Percentiles rank a stretch among this genome's conserved stretches.
These are phyloP conservation scores for Hura crepitans DNA, from an alignment of 441 rosid species.

Conservation along the genomic window DNA sequence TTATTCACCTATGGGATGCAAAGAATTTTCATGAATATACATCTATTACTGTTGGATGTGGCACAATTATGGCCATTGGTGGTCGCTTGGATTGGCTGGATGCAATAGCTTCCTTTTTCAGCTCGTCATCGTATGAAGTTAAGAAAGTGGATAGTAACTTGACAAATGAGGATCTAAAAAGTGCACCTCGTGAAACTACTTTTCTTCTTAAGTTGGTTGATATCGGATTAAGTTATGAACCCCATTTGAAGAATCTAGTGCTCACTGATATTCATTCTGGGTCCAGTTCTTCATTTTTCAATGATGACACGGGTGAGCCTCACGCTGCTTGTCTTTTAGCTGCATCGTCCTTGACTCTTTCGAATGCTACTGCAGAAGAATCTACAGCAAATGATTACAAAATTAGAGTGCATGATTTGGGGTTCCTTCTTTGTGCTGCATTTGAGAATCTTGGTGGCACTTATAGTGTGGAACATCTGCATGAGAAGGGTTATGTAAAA, in stretches of 20 bases:
- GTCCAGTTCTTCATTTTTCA: conserved; percentile 30
- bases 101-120: conserved; percentile 67
- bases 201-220: conserved; percentile 79
- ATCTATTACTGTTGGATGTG: conserved; percentile 64
- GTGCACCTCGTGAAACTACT: conserved; percentile 44
- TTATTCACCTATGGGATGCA: conserved; percentile 68
- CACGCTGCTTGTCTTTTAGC: conserved; percentile 76
- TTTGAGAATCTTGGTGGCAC: conserved; percentile 46
- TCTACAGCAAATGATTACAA: conserved; percentile 46
- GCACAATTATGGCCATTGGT: conserved; percentile 80
- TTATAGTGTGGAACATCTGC: conserved; percentile 65
- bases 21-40: conserved; percentile 41
- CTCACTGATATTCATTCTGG: conserved; percentile 35
- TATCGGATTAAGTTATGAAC: conserved; percentile 89
- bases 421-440: conserved; percentile 69
- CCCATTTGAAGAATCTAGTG: conserved; percentile 43
- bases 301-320: conserved; percentile 27
- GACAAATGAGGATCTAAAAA: conserved; percentile 30
- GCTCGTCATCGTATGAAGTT: conserved; percentile 40
- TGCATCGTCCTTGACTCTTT: conserved; percentile 74
- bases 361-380: conserved; percentile 39
- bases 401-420: conserved; percentile 76
- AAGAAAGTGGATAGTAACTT: conserved; percentile 33
- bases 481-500: conserved; percentile 67
- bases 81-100: conserved; percentile 97